Evolutionary conservation across 106 monocot genomes (phyloP).

Genomic region (Platanthera guangdongensis): DNA sequence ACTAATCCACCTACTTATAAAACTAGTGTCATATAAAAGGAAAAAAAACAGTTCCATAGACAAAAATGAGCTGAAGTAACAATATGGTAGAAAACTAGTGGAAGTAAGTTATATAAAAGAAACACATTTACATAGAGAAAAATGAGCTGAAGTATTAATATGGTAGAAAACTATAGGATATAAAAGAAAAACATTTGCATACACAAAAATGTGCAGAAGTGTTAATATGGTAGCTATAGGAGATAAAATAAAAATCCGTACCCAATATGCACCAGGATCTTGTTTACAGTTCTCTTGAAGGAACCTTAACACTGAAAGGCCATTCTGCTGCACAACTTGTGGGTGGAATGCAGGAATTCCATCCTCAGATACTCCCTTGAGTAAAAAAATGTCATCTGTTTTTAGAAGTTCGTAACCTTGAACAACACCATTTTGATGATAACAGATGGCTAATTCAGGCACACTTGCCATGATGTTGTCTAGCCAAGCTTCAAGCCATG

Average conservation of each 20-base stretch:
- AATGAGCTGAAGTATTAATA: too few relatives aligned
- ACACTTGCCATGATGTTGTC: constrained; percentile 97
- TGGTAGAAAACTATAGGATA: neutral
- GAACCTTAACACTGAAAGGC: constrained; percentile 87
- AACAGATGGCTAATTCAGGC: constrained; percentile 93
- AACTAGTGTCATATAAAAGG: neutral
- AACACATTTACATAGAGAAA: too few relatives aligned
- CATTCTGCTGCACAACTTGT: constrained; percentile 96
- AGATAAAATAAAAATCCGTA: constrained; percentile 19
- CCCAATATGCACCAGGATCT: constrained; percentile 99
- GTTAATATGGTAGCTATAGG: neutral
- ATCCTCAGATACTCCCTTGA: constrained; percentile 93
- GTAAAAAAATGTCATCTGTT: constrained; percentile 91
- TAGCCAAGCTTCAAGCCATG: constrained; percentile 99
- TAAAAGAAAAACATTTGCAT: neutral
- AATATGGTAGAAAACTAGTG: neutral
- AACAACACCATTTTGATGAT: constrained; percentile 92
- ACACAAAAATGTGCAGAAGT: neutral
- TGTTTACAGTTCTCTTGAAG: constrained; percentile 94
- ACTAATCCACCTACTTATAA: too few relatives aligned
- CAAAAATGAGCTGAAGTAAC: neutral
- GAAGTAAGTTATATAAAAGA: too few relatives aligned
- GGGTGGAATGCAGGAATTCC: constrained; percentile 95
- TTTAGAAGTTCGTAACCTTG: constrained; percentile 97
- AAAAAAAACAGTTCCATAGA: neutral